These are phyloP conservation scores for Boletus semigastroideus DNA, from an alignment of 1,284 basidiomycete genomes.

Conservation along the genomic window DNA sequence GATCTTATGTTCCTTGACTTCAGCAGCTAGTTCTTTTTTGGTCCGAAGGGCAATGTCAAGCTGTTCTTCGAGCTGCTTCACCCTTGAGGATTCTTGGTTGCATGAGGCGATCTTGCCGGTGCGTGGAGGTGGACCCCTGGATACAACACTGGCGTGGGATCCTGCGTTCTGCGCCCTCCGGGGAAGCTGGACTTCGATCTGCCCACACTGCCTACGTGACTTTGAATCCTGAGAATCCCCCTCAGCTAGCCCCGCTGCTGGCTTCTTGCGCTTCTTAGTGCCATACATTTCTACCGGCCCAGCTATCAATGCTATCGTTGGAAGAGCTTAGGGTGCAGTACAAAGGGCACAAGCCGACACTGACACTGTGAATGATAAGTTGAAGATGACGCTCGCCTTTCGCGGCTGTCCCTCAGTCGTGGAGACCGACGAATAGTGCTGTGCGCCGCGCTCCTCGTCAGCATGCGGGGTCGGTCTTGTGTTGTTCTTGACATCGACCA, in stretches of 20 bases:
- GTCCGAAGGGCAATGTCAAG: constrained; percentile 35
- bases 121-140: not conserved
- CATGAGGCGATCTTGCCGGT: not conserved
- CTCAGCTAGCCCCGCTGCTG: not conserved
- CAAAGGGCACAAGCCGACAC: constrained; percentile 3
- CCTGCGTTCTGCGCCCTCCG: not conserved
- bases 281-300: not conserved
- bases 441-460: constrained; percentile 27
- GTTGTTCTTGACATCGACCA: constrained; percentile 15
- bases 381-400: not conserved
- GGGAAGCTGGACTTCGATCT: constrained; percentile 6
- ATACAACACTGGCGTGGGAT: constrained; percentile 3
- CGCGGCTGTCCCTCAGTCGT: constrained; percentile 13
- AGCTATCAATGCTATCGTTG: constrained; percentile 10
- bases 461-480: constrained; percentile 13
- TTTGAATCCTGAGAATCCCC: constrained; percentile 1
- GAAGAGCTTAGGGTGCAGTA: constrained; percentile 1
- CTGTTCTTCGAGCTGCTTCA: constrained; percentile 37
- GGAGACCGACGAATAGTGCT: constrained; percentile 23
- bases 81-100: constrained; percentile 1
- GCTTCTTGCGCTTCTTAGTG: constrained; percentile 11
- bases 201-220: constrained; percentile 17
- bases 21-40: constrained; percentile 40
- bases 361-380: constrained; percentile 5
- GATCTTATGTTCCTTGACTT: constrained; percentile 41